Base-by-base conservation (phyloP, 306 rosid genomes). In the Alnus rubra region DNA sequence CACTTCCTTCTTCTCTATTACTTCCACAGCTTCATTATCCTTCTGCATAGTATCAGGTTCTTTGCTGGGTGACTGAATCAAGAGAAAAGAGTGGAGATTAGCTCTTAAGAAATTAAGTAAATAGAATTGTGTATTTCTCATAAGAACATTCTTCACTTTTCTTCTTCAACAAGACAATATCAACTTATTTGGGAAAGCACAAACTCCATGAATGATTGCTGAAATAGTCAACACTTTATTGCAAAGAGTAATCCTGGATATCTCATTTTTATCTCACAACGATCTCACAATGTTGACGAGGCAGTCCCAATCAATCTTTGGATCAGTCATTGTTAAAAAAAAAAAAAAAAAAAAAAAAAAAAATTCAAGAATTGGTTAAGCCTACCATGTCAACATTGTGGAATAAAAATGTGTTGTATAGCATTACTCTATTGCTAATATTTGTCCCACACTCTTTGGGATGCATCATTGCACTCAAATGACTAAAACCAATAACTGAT, bases 1-100 rank as follows among this genome's bases (percentile, higher is more conserved):
- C 71, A 77, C 77, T 81, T 83, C 81, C 31, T 77, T 69, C 56
- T 83, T 81, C 65, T 71, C 85, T 9, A 71, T 42, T 76, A 79
- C 73, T 73, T 81, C 82, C 68, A 78, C 56, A 58, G 74, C 75
- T 58, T 65, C 76, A 18, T 73, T 49, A 69, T 80, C 82, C 13
- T 73, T 71, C 9, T 62, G 63, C 53, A 73, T 80, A 3, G 50
- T 37, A 50, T 54, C 71, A 48, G 74, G 72, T 53, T 19, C 51
- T 69, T 31, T 76, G 23, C 49, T 74, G 49, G 42, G 83, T 71
- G 83, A 76, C 84, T 83, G 73, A 78, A 74, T 48, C 71, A 79
- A 42, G 11, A 76, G 18, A 58, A 75, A 35, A 23, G 37, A 33
- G 37, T 33, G 37, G 62, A 73, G 68, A 63, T 73, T 14, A 59